Evolutionary conservation across 2,329 filamentous ascomycete genomes (phyloP).

Genomic region (Pyrenochaeta sp.): DNA sequence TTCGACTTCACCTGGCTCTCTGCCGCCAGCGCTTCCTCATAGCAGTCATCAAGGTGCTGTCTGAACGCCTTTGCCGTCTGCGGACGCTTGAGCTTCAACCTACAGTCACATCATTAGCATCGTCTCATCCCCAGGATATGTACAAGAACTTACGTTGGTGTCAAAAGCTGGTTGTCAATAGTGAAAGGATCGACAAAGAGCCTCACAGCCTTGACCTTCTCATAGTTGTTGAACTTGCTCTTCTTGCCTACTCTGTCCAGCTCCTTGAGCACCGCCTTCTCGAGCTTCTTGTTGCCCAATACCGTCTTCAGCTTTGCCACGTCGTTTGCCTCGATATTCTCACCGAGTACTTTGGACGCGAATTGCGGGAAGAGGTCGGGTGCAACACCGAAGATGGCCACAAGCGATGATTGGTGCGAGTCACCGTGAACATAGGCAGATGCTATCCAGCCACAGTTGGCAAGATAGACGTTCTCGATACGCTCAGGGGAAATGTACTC

Average conservation of each 20-base stretch:
- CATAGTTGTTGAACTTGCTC: constrained; percentile 91
- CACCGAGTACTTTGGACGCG: constrained; percentile 77
- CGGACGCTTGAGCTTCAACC: constrained; percentile 75
- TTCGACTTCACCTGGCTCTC: constrained; percentile 53
- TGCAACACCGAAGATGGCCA: constrained; percentile 87
- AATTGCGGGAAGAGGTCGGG: constrained; percentile 83
- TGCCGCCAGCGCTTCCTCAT: constrained; percentile 61
- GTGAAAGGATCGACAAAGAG: constrained; percentile 89
- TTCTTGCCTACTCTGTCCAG: constrained; percentile 79
- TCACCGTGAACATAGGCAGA: constrained; percentile 93
- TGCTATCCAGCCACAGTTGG: constrained; percentile 77
- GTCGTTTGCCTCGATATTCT: constrained; percentile 70
- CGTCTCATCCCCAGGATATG: not conserved
- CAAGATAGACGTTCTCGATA: constrained; percentile 92
- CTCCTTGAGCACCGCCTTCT: constrained; percentile 77
- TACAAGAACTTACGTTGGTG: constrained; percentile 81
- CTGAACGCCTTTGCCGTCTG: constrained; percentile 70
- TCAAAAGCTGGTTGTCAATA: constrained; percentile 89
- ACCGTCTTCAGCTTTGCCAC: constrained; percentile 71
- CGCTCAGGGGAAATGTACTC: constrained; percentile 98
- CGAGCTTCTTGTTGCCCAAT: constrained; percentile 72
- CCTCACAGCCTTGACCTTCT: constrained; percentile 77
- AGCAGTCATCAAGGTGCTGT: constrained; percentile 65
- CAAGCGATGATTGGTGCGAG: constrained; percentile 78
- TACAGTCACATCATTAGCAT: constrained; percentile 43